Evolutionary conservation across 495 filamentous ascomycete species (phyloP).

Genomic region (Astrothelium macrocarpum): DNA sequence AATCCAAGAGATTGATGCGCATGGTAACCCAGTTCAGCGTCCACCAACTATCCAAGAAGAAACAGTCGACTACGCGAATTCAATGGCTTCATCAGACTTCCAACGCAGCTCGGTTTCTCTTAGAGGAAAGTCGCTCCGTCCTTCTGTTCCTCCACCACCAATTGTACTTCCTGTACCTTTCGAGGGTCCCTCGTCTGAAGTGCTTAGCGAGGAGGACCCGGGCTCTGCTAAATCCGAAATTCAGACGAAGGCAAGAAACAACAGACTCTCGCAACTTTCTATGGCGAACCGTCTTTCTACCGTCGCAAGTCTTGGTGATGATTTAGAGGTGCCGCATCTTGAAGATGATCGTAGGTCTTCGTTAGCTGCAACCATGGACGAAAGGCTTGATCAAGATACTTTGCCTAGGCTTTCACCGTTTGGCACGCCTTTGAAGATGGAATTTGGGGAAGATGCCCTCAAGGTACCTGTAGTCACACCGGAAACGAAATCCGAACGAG

Average conservation of each 20-base stretch:
- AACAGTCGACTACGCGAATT: neutral
- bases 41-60: constrained; percentile 6
- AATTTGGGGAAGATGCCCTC: neutral
- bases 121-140: neutral
- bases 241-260: constrained; percentile 23
- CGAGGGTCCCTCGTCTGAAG: constrained; percentile 38
- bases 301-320: constrained; percentile 23
- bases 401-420: constrained; percentile 16
- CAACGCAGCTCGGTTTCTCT: constrained; percentile 1
- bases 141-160: constrained; percentile 20
- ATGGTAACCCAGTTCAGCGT: constrained; percentile 14
- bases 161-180: constrained; percentile 47
- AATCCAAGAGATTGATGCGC: constrained; percentile 20
- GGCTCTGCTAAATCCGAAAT: constrained; percentile 44
- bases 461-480: neutral
- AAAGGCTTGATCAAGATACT: constrained; percentile 17
- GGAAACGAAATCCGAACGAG: neutral
- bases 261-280: neutral
- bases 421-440: constrained; percentile 9
- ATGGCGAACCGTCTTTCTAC: neutral
- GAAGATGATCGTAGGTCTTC: constrained; percentile 31
- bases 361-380: constrained; percentile 30
- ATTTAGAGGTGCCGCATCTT: constrained; percentile 34
- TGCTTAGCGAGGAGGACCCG: constrained; percentile 39
- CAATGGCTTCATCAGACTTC: neutral